Evolutionary conservation across 192 early-diverging fungal genomes (phyloP), one percentile per base, ranked within the genome.

Genomic region (Coemansia sp.): DNA sequence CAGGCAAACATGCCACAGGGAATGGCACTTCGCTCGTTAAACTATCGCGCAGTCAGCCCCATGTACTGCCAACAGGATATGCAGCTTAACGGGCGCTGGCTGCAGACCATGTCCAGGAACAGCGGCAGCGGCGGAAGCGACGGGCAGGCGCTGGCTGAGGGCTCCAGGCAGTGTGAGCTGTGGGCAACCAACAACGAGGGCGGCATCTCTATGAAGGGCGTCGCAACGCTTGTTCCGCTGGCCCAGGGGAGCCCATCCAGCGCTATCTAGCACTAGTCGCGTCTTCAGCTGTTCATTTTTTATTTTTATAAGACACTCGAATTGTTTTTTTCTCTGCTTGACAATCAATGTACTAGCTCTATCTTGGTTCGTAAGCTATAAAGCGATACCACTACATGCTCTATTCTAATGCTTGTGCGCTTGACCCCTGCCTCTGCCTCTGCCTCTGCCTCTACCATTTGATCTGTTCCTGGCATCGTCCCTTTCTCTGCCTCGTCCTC

Each of bases 151-250:
- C 72, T 48, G 61, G 30, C 54, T 7, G 78, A 68, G 47, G 72
- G 65, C 0, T 14, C 68, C 3, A 66, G 60, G 13, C 62, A 56
- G n/a, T 88, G 82, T 47, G 89, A 92, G 64, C 76, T 90, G 62
- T 92, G 91, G 91, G 84, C 85, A 7, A 79, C 75, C 42, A 87
- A 86, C 67, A 71, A 78, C 20, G 64, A 86, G 14, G 85, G 84
- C 8, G 84, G 85, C n/a, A 46, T 92, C 51, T 82, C 89, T 30
- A 89, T 92, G 87, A 86, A 85, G 61, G 91, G 89, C 34, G 64
- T 69, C 4, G 88, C 84, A 14, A 74, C 75, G 4, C 52, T 78
- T 69, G 75, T 67, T 58, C 60, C 66, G 23, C 20, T 58, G 16
- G 42, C 53, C 28, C 36, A 36, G 55, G 20, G 32, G 3, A 3